Conservation (phyloP, 1,284 basidiomycete species). For the Spongispora temasekensis region DNA sequence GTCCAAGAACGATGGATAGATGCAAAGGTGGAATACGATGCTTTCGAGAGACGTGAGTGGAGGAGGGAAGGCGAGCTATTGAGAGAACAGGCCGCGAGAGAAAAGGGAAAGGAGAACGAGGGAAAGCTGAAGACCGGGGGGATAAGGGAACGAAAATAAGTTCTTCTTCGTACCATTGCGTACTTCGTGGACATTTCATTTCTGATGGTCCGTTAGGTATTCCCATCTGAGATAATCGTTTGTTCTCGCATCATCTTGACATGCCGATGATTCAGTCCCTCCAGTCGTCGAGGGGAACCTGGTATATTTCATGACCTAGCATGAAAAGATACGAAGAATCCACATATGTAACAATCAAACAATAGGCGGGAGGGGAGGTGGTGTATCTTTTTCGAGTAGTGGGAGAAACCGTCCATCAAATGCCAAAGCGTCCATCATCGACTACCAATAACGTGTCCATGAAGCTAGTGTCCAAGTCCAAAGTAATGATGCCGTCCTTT, state of each 20-base stretch:
- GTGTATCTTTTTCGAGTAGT: conserved; percentile 6
- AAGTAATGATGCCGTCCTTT: conserved; percentile 1
- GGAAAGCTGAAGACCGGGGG: conserved; percentile 6
- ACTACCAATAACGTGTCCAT: conserved; percentile 30
- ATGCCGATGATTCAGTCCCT: too few species aligned
- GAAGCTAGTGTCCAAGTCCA: conserved; percentile 14
- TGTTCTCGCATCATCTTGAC: too few species aligned
- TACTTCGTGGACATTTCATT: neutral
- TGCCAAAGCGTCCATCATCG: conserved; percentile 31
- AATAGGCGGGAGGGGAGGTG: neutral
- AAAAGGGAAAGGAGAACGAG: conserved; percentile 9
- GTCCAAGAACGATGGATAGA: conserved; percentile 91
- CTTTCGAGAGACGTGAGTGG: conserved; percentile 73
- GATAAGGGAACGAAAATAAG: conserved; percentile 33
- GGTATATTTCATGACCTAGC: conserved; percentile 1
- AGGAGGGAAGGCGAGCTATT: conserved; percentile 55
- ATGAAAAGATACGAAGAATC: neutral
- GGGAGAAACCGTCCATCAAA: conserved; percentile 16
- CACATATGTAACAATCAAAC: neutral
- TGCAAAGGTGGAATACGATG: conserved; percentile 75
- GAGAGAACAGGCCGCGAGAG: conserved; percentile 25
- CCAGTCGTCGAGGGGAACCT: neutral
- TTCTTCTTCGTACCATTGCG: neutral
- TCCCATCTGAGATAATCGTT: too few species aligned
- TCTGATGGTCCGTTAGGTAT: neutral